A percentile compares a stretch with the other conserved stretches of the same genome.
These are phyloP conservation scores for Mortierella alpina DNA, from an alignment of 192 early-diverging fungal genomes.

Conservation along the genomic window DNA sequence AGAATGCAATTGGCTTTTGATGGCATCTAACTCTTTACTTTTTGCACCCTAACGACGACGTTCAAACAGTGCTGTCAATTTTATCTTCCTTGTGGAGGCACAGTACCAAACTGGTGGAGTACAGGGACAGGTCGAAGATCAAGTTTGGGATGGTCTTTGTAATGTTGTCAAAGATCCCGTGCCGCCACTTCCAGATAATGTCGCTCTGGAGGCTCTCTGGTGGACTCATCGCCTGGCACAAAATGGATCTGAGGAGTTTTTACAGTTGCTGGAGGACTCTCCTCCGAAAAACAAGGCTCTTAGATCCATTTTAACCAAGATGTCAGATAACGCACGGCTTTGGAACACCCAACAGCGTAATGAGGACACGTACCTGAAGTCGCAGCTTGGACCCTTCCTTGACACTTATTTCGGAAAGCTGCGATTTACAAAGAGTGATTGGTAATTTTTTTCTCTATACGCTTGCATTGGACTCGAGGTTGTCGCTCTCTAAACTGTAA, in stretches of 20 bases:
- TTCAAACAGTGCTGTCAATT: background rate
- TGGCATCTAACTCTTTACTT: too few relatives aligned
- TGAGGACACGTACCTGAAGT: conserved; percentile 38
- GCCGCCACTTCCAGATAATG: background rate
- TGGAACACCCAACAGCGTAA: conserved; percentile 23
- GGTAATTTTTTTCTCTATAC: background rate
- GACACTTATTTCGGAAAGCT: conserved; percentile 8
- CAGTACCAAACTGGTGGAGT: background rate
- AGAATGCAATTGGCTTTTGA: too few relatives aligned
- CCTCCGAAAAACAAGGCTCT: conserved; percentile 16
- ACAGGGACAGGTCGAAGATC: background rate
- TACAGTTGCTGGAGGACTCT: conserved; percentile 4
- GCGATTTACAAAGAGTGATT: conserved; percentile 1
- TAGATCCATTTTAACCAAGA: conserved; percentile 20
- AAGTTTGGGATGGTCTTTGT: background rate
- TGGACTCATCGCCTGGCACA: conserved; percentile 17
- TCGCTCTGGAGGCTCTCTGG: conserved; percentile 2
- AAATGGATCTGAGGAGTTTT: background rate
- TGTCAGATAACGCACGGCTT: conserved; percentile 9
- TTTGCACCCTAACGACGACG: too few relatives aligned
- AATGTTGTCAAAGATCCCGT: background rate
- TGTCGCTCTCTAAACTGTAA: background rate
- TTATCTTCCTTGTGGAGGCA: background rate
- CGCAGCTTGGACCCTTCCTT: conserved; percentile 11
- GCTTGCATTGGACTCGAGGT: background rate